phyloP scores from a whole-genome alignment of 2,329 filamentous ascomycete species.

The Arthrobotrys iridis region DNA sequence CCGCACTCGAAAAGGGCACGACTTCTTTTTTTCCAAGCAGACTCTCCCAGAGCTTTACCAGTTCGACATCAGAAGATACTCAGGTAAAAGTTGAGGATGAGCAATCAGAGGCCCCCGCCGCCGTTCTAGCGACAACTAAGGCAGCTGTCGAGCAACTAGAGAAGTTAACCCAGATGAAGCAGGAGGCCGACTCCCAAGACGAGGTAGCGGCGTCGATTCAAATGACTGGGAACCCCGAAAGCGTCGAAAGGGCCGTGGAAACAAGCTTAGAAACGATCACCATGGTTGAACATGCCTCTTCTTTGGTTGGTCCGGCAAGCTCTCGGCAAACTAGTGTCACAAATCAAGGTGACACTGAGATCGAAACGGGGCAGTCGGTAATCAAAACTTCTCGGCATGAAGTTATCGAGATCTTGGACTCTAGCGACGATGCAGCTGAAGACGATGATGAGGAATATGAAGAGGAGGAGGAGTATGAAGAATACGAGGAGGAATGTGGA shows the following conservation, averaged over 20 bases:
- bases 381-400: constrained; percentile 13
- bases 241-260: not conserved
- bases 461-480: not conserved
- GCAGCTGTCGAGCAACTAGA: constrained; percentile 15
- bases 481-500: constrained; percentile 8
- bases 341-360: not conserved
- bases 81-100: not conserved
- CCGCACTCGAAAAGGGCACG: constrained; percentile 18
- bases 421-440: constrained; percentile 31
- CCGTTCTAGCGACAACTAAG: not conserved
- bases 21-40: constrained; percentile 42
- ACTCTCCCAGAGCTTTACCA: constrained; percentile 26
- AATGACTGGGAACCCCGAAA: too few species aligned
- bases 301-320: not conserved
- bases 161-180: not conserved
- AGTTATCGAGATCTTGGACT: constrained; percentile 41
- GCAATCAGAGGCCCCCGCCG: not conserved
- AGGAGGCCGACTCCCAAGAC: not conserved
- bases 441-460: not conserved
- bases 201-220: not conserved
- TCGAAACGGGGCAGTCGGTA: not conserved
- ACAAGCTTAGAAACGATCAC: constrained; percentile 24
- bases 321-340: not conserved
- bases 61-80: not conserved
- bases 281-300: constrained; percentile 29